Percentiles rank a stretch among this genome's conserved stretches.
Evolutionary conservation across 192 early-diverging fungal genomes (phyloP).

Genomic region (Coemansia sp.): DNA sequence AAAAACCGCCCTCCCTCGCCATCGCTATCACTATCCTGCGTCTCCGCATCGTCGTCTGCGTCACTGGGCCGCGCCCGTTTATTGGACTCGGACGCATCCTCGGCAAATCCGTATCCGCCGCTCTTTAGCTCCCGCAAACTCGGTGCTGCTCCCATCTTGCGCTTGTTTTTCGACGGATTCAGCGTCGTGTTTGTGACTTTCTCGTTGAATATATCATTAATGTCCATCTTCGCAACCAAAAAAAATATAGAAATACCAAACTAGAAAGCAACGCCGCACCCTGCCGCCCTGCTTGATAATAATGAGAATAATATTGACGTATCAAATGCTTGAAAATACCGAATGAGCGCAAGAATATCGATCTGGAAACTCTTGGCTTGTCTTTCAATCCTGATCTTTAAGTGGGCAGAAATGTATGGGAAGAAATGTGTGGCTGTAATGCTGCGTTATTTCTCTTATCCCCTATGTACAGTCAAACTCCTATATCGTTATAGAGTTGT

Average conservation of each 20-base stretch:
- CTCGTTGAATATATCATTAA: slow-evolving; percentile 52
- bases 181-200: slow-evolving; percentile 30
- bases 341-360: too few species aligned
- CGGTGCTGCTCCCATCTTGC: slow-evolving; percentile 34
- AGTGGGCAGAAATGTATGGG: background rate
- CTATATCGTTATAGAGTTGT: too few species aligned
- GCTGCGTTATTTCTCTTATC: background rate
- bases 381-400: too few species aligned
- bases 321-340: too few species aligned
- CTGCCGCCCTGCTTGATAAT: background rate
- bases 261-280: background rate
- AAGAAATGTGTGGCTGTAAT: background rate
- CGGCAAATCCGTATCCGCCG: slow-evolving; percentile 37
- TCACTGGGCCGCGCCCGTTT: slow-evolving; percentile 15
- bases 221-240: slow-evolving; percentile 27
- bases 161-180: slow-evolving; percentile 27
- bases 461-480: too few species aligned
- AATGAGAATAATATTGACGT: background rate
- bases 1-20: slow-evolving; percentile 80
- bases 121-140: slow-evolving; percentile 40
- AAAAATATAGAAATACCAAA: background rate
- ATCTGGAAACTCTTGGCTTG: too few species aligned
- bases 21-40: slow-evolving; percentile 50
- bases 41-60: background rate
- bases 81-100: background rate